Conservation (phyloP, 2,329 filamentous ascomycete genomes). For the Aspergillus aculeatus region DNA sequence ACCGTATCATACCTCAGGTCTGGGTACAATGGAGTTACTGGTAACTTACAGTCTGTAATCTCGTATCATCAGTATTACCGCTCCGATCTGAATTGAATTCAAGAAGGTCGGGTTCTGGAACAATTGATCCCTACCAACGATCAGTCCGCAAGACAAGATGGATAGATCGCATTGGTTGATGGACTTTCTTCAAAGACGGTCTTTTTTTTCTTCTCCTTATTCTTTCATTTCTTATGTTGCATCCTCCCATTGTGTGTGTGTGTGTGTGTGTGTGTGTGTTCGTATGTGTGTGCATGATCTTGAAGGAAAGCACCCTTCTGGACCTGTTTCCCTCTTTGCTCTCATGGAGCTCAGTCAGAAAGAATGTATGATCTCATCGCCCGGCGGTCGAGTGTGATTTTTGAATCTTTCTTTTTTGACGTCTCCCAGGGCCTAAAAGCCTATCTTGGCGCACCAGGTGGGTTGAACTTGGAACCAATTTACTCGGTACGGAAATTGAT, state of each 20-base stretch:
- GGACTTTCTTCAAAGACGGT: background rate
- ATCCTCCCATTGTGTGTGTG: background rate
- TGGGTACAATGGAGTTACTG: background rate
- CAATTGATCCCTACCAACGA: conserved; percentile 15
- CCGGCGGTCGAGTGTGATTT: background rate
- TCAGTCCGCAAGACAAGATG: conserved; percentile 3
- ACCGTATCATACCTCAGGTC: background rate
- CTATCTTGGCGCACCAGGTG: background rate
- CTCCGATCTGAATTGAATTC: background rate
- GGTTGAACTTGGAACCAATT: background rate
- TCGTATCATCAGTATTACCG: background rate
- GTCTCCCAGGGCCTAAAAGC: background rate
- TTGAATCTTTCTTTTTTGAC: background rate
- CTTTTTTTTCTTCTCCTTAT: background rate
- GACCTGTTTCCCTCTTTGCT: background rate
- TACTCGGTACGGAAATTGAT: background rate
- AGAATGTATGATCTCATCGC: background rate
- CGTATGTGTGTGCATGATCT: background rate
- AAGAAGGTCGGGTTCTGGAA: conserved; percentile 11
- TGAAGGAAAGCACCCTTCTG: background rate
- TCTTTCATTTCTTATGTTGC: background rate
- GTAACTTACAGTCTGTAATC: background rate
- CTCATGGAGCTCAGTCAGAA: background rate
- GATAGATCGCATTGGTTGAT: background rate
- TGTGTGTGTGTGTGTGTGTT: background rate